Conservation (phyloP, 805 yeast genomes). For the Ascoidea tarda region DNA sequence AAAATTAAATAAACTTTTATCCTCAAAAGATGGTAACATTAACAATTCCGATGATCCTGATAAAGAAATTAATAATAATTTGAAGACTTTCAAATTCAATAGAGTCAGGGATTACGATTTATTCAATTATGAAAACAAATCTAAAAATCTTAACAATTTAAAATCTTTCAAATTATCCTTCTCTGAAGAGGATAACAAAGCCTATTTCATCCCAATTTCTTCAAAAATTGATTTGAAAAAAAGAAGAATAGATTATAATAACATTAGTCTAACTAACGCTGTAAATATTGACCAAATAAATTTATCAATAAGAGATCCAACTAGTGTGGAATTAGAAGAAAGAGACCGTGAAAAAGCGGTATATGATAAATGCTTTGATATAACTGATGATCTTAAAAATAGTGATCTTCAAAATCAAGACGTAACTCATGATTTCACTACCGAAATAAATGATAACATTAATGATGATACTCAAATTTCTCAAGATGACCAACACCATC, state of each 20-base stretch:
- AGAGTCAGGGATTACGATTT: slow-evolving; percentile 75
- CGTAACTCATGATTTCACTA: background rate
- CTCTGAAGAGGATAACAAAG: slow-evolving; percentile 47
- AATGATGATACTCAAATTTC: background rate
- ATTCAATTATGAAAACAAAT: slow-evolving; percentile 27
- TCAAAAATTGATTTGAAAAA: slow-evolving; percentile 75
- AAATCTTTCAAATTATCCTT: slow-evolving; percentile 36
- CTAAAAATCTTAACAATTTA: slow-evolving; percentile 13
- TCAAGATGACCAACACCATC: background rate
- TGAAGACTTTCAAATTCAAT: slow-evolving; percentile 35
- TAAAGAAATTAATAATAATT: slow-evolving; percentile 6
- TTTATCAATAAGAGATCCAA: slow-evolving; percentile 55
- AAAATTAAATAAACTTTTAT: slow-evolving; percentile 25
- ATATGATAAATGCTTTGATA: slow-evolving; percentile 47
- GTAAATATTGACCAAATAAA: slow-evolving; percentile 49
- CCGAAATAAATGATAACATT: background rate
- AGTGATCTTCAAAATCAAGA: background rate
- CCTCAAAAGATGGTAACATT: slow-evolving; percentile 35
- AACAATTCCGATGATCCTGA: slow-evolving; percentile 16
- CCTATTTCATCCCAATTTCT: slow-evolving; percentile 63
- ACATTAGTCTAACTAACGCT: slow-evolving; percentile 22
- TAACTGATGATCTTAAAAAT: background rate
- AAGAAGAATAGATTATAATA: slow-evolving; percentile 55
- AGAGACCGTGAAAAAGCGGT: slow-evolving; percentile 58
- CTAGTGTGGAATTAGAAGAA: slow-evolving; percentile 48